Base-by-base conservation (phyloP, 2,329 filamentous ascomycete genomes). In the Ophiostoma montium region DNA sequence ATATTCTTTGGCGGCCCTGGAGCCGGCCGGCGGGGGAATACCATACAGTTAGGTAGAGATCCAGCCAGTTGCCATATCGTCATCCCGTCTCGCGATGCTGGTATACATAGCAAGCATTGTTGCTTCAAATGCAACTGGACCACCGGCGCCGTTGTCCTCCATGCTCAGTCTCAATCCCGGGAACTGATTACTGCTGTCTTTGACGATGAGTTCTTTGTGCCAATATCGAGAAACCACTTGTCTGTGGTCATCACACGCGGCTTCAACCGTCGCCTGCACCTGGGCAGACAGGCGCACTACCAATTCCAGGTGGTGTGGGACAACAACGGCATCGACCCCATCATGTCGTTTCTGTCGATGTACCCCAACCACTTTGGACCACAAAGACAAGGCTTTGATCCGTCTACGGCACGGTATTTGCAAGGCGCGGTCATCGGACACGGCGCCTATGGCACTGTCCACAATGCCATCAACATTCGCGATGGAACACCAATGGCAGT, bases 271-370 rank as follows among this genome's bases (percentile, higher is more conserved):
- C 52, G 51, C 16, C 49, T 62, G 10, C 55, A 52, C 7, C 55
- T 62, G 39, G 60, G 59, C 3, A 48, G 43, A 11, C 53, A 53
- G 9, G 52, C 39, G 18, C 54, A 48, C 50, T 61, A 58, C 52
- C 52, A 57, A 44, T 62, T 62, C 43, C 53, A 55, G 39, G 49
- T 62, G 3, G 48, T 49, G 5, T 62, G 60, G 59, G n/a, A n/a
- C n/a, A 46, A 48, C 2, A 44, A 46, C 2, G 45, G 38, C 10
- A 50, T 48, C 0, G 55, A 56, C 13, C 55, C 55, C 1, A 44
- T 62, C 11, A 56, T 52, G 27, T 23, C 27, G 1, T 56, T 54
- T n/a, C 13, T 53, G 27, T 19, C 46, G 3, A 13, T 12, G 19
- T 19, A 43, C n/a, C 46, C 47, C 15, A 44, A 21, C 45, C 38